Evolutionary conservation across 768 basidiomycete genomes (phyloP), one percentile per base, ranked within the genome.

Genomic region (Rubroboletus pulcherrimus): DNA sequence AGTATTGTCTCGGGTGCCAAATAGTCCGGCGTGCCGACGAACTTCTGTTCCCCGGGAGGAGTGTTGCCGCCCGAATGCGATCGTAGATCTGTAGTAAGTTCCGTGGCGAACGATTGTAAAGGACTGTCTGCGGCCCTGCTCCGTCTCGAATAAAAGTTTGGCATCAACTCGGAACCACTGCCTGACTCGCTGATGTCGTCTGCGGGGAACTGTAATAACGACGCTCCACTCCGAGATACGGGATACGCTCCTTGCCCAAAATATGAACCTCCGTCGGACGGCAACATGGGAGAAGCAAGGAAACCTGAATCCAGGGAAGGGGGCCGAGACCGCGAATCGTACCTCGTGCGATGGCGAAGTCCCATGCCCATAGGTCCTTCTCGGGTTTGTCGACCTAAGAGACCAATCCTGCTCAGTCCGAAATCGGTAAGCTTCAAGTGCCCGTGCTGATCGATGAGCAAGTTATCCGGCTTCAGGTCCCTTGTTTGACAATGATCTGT

Each of bases 371-470:
- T 66, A 7, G 68, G 71, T 46, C 76, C 77, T 67, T 91, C 88
- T 41, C 88, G 84, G 30, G 93, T 95, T 70, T 99, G 97, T 62
- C 97, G 91, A 48, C 96, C 95, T 31, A 99, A 79, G n/a, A 99
- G 80, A 84, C 97, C 97, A 65, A 98, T 98, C 66, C 93, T 82
- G 58, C 94, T 97, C 15, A 99, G 76, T 53, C 97, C 97, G 68
- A 99, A 99, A 73, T 99, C 97, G 26, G 97, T 99, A 35, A 99
- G 82, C 73, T 98, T 98, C 65, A 99, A 78, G 71, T 99, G 97
- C 17, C 97, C 97, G 63, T 94, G 87, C 47, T 91, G 83, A 72
- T 99, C 96, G 64, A 99, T 98, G 38, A 99, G 88, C 39, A 99
- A 76, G 67, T 99, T 99, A 74, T 99, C 97, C 14, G 97, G 97